Base-by-base conservation (phyloP, 129 eudicot genomes). In the Gnaphalium uliginosum region DNA sequence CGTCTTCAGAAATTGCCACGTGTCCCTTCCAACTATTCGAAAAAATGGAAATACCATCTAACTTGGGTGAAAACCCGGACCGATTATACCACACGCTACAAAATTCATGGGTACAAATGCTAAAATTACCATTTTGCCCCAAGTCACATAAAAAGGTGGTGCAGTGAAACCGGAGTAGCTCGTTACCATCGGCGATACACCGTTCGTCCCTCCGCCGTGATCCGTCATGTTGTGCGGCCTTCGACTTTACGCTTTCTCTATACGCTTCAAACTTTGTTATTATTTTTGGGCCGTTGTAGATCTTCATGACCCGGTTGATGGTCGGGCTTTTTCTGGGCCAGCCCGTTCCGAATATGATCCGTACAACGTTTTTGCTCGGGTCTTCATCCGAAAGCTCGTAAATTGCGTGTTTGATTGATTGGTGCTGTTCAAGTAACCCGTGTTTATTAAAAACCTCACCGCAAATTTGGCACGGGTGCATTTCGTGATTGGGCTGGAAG, bases 181-280 rank as follows among this genome's bases (percentile, higher is more conserved):
- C 96, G 64, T 92, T 92, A 13, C 98, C 98, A 77, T 92, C 96
- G 51, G 98, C 98, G 13, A 89, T 69, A 56, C 98, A 92, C 72
- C 98, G 84, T 69, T 77, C 90, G 64, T 89, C 83, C 21, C 85
- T 24, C 60, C 58, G 30, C 1, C 59, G 72, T 56, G 60, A 76
- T 63, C 79, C 83, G 54, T 81, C 81, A 81, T 83, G 69, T 13
- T 79, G 76, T 2, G 89, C 86, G 17, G 96, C 93, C 79, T 67
- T 84, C 13, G 77, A 19, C 57, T 85, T 92, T 21, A 92, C 96
- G 70, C 43, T 43, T 66, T 92, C 96, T 8, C 98, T 68, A 56
- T 83, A 89, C 15, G 89, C 96, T 71, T 92, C 98, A 77, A 92
- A 92, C 33, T 81, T 56, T 73, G 67, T n/a, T 10, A 89, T 76